Conservation (phyloP, 225 moss, liverwort and hornwort species). For the Anthoceros angustus region DNA sequence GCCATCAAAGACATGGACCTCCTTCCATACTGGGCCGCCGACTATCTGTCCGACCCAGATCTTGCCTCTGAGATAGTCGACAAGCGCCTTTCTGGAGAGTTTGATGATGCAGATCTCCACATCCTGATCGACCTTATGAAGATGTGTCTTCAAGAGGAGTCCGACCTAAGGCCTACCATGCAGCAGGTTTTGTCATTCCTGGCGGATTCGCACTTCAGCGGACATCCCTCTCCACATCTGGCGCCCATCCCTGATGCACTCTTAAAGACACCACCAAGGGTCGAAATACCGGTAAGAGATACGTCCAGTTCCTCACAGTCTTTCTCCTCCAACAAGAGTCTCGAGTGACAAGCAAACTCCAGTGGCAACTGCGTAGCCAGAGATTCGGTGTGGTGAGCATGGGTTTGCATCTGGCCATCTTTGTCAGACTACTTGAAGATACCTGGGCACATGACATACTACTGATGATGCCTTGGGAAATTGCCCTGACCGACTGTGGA, state of each 20-base stretch:
- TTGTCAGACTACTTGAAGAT: no score
- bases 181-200: neutral
- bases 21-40: neutral
- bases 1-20: conserved; percentile 1
- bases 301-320: no score
- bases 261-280: no score
- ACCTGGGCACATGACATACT: no score
- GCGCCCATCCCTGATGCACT: neutral
- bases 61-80: neutral
- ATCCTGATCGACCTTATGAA: neutral
- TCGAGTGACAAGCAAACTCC: no score
- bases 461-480: no score
- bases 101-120: neutral
- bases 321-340: no score
- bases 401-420: no score
- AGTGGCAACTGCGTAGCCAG: no score
- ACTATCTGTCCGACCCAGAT: neutral
- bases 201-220: neutral
- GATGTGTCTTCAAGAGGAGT: neutral
- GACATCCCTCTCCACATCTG: neutral
- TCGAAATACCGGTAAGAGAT: no score
- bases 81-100: neutral
- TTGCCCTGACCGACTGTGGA: no score
- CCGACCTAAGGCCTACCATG: neutral
- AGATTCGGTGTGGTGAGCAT: no score